Conservation (phyloP, 2,329 filamentous ascomycete species). For the Pyrenophora seminiperda region DNA sequence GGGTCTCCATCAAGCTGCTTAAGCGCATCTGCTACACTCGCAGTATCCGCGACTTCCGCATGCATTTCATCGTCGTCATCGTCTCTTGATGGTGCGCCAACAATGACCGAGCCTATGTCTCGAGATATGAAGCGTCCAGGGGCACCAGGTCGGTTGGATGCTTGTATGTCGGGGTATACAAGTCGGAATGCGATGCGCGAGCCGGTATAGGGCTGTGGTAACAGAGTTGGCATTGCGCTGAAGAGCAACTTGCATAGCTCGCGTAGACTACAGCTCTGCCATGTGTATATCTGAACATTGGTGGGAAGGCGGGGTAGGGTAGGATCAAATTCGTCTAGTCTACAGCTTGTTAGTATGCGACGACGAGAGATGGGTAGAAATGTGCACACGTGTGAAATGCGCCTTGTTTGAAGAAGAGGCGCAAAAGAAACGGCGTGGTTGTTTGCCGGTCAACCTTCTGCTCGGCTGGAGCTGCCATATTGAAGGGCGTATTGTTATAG, state of each 20-base stretch:
- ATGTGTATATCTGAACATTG: slow-evolving; percentile 82
- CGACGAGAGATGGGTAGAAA: no score
- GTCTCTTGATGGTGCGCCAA: slow-evolving; percentile 56
- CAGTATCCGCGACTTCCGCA: slow-evolving; percentile 18
- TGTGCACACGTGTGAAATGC: slow-evolving; percentile 68
- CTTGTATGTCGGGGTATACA: slow-evolving; percentile 76
- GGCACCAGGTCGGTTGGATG: slow-evolving; percentile 49
- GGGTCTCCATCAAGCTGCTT: slow-evolving; percentile 63
- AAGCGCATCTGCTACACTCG: slow-evolving; percentile 37
- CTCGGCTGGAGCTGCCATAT: slow-evolving; percentile 40
- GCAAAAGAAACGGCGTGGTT: slow-evolving; percentile 81
- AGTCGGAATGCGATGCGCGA: slow-evolving; percentile 87
- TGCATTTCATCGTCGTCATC: slow-evolving; percentile 18
- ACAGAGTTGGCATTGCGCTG: slow-evolving; percentile 67
- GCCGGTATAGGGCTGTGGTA: slow-evolving; percentile 76
- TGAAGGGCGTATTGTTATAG: slow-evolving; percentile 9
- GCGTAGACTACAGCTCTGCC: slow-evolving; percentile 77
- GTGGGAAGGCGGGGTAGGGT: slow-evolving; percentile 62
- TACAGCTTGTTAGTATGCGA: slow-evolving; percentile 40
- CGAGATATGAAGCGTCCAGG: slow-evolving; percentile 73
- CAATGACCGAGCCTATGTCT: slow-evolving; percentile 80
- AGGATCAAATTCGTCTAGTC: slow-evolving; percentile 70
- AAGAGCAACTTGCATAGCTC: slow-evolving; percentile 81
- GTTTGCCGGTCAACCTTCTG: slow-evolving; percentile 67
- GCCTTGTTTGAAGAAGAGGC: slow-evolving; percentile 79